Percentiles rank a stretch among this genome's conserved stretches.
Evolutionary conservation across 164 flowering plant genomes (phyloP).

Genomic region (Hamamelis virginiana): DNA sequence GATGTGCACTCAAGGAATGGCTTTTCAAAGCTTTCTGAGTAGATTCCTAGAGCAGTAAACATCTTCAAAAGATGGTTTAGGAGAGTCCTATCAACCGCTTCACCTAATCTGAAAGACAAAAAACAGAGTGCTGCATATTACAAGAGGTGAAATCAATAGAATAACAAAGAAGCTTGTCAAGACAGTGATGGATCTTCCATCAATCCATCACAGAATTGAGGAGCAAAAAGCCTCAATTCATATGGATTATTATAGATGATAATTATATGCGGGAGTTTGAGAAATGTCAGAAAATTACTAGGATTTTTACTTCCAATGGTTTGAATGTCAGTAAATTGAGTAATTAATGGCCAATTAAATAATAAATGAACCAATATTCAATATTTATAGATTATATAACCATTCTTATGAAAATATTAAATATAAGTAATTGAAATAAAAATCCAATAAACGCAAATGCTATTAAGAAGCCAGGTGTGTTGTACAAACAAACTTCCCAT

Average conservation of each 20-base stretch:
- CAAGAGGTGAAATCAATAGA: constrained; percentile 4
- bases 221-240: neutral
- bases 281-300: neutral
- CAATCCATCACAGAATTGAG: neutral
- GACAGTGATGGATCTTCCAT: neutral
- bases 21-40: constrained; percentile 94
- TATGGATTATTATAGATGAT: neutral
- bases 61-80: constrained; percentile 95
- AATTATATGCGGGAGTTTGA: neutral
- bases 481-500: neutral
- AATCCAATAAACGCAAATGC: neutral
- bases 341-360: neutral
- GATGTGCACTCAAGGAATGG: constrained; percentile 91
- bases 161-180: neutral
- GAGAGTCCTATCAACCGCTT: constrained; percentile 87
- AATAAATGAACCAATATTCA: neutral
- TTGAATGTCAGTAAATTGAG: neutral
- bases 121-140: constrained; percentile 9
- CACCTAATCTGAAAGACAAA: constrained; percentile 72
- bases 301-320: neutral
- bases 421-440: neutral
- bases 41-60: constrained; percentile 94
- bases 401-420: neutral
- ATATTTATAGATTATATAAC: no score
- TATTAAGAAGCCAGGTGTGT: neutral